Conservation (phyloP, 2,329 filamentous ascomycete genomes). For the Dryadomyces quercus-mongolicae region DNA sequence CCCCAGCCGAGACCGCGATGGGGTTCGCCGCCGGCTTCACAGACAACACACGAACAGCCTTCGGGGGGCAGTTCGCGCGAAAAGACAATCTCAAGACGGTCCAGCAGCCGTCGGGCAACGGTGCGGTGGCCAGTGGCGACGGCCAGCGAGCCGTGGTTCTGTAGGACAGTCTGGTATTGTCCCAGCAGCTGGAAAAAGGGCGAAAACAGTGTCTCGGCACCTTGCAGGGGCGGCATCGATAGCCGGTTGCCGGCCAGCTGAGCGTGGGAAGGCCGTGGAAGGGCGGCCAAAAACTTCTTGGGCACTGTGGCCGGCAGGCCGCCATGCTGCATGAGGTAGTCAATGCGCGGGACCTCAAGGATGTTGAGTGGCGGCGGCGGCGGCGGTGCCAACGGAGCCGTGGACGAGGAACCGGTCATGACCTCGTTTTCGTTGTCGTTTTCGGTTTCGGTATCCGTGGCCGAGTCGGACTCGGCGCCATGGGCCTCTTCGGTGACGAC, state of each 20-base stretch:
- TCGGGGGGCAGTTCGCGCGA: constrained; percentile 80
- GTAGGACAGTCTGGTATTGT: constrained; percentile 72
- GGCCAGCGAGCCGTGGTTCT: constrained; percentile 76
- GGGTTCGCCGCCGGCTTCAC: constrained; percentile 47
- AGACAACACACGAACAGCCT: constrained; percentile 79
- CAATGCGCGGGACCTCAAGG: constrained; percentile 67
- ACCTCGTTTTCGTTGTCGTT: constrained; percentile 12
- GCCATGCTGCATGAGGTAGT: constrained; percentile 85
- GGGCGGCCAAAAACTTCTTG: constrained; percentile 57
- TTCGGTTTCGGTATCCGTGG: neutral
- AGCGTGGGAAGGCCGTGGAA: constrained; percentile 40
- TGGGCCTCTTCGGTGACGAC: neutral
- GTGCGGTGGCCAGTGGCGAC: constrained; percentile 93
- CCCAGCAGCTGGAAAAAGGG: constrained; percentile 75
- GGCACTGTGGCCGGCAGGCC: constrained; percentile 62
- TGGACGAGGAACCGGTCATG: constrained; percentile 16
- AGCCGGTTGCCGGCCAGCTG: neutral
- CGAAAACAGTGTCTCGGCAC: constrained; percentile 65
- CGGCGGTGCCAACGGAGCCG: constrained; percentile 33
- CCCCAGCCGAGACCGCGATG: constrained; percentile 80
- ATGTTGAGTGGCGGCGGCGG: constrained; percentile 64
- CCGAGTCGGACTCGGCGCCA: neutral
- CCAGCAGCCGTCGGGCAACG: constrained; percentile 78
- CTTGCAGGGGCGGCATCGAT: constrained; percentile 47
- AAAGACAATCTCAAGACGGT: constrained; percentile 88